Base-by-base conservation (phyloP, 2,329 filamentous ascomycete genomes). In the Zasmidium citrigriseum region DNA sequence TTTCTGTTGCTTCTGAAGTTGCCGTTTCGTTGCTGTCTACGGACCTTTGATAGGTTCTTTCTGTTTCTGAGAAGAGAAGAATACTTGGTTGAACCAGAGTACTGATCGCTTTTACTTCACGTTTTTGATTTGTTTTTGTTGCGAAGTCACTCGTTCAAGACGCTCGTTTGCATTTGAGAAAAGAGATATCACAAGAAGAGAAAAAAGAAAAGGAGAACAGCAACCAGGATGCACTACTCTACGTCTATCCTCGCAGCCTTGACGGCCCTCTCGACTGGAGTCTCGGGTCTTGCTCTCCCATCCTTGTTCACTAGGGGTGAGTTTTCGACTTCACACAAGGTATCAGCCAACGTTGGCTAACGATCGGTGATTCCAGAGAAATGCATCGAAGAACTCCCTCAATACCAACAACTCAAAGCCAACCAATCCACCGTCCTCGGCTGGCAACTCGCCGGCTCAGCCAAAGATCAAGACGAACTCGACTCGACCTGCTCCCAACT, bases 381-480 rank as follows among this genome's bases (percentile, higher is more conserved):
- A 12, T 25, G 29, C 20, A 25, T 22, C 34, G 34, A 52, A 24
- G 21, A 57, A 46, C 41, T 53, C 22, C 58, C 59, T 41, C 45
- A 59, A 41, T 58, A 51, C 41, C 52, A 56, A 41, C n/a, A 45
- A 5, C 47, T 58, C 41, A 59, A 59, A 47, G 56, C 54, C 27
- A 68, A 68, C 51, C 60, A 67, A 21, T 71, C 69, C 21, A 60
- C 52, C 11, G 45, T 68, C 48, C 65, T 71, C 52, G 69, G 68
- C 27, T 71, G 67, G 62, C 68, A 70, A 48, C 51, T 73, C 34
- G 63, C 67, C 12, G 70, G 68, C 34, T 58, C 65, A 11, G 61
- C 65, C 14, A 46, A 61, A 50, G 49, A 53, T 47, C 22, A 57
- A 50, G 44, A 67, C 45, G 58, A 66, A 41, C 60, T 68, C 34